These are phyloP conservation scores for Endoconidiophora laricicola DNA, from an alignment of 2,329 filamentous ascomycete genomes.

Conservation along the genomic window DNA sequence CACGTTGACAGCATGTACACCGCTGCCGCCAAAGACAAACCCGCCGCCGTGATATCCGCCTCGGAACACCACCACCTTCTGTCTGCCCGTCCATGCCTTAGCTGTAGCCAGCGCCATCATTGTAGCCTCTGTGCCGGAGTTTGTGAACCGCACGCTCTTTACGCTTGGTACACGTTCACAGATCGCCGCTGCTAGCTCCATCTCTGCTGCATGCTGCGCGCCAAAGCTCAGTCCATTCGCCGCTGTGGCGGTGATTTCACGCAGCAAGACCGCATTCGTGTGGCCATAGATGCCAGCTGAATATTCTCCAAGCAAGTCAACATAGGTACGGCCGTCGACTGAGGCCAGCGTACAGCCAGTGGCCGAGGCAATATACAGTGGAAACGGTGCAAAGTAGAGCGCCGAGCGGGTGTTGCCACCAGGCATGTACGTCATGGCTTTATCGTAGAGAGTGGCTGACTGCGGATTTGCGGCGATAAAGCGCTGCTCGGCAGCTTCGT, in stretches of 20 bases:
- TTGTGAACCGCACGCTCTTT: conserved; percentile 42
- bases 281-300: conserved; percentile 52
- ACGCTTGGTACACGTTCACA: conserved; percentile 33
- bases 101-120: conserved; percentile 40
- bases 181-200: conserved; percentile 33
- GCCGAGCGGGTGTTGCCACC: conserved; percentile 32
- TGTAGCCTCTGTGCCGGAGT: conserved; percentile 51
- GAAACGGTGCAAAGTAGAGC: conserved; percentile 28
- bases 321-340: conserved; percentile 28
- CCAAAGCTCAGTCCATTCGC: conserved; percentile 37
- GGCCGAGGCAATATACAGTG: conserved; percentile 17
- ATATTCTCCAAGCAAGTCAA: conserved; percentile 46
- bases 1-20: conserved; percentile 26
- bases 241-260: conserved; percentile 30
- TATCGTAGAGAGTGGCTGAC: neutral
- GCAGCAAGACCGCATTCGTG: conserved; percentile 36
- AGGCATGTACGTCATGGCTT: conserved; percentile 16
- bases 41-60: conserved; percentile 26
- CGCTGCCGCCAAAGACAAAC: conserved; percentile 9
- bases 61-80: conserved; percentile 33
- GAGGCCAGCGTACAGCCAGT: conserved; percentile 20
- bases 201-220: conserved; percentile 34
- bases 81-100: conserved; percentile 26
- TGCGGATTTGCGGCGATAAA: conserved; percentile 1
- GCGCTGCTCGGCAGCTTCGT: conserved; percentile 3